These are phyloP conservation scores for Paraphoma chrysanthemicola DNA, from an alignment of 2,329 filamentous ascomycete genomes.

Conservation along the genomic window DNA sequence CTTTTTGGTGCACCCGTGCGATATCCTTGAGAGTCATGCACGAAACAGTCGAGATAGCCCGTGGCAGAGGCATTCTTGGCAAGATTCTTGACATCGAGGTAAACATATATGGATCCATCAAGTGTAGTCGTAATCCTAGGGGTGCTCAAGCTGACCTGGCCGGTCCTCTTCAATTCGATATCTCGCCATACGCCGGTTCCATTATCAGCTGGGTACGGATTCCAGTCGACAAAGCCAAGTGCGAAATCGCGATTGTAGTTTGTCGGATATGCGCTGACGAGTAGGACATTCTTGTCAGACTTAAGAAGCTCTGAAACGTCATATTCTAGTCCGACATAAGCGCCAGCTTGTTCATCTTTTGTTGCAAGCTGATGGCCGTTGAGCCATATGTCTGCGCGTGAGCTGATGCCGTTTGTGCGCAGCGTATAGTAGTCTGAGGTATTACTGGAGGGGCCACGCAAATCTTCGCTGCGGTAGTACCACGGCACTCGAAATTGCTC, in stretches of 20 bases:
- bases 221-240: slow-evolving; percentile 69
- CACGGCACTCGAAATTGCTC: slow-evolving; percentile 62
- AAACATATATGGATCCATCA: slow-evolving; percentile 25
- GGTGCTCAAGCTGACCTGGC: slow-evolving; percentile 49
- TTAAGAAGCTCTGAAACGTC: slow-evolving; percentile 58
- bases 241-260: slow-evolving; percentile 67
- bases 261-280: slow-evolving; percentile 64
- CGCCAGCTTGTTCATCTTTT: slow-evolving; percentile 59
- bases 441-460: slow-evolving; percentile 28
- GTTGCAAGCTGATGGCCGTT: slow-evolving; percentile 63
- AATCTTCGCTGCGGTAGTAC: slow-evolving; percentile 65
- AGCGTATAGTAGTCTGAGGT: slow-evolving; percentile 58
- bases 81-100: slow-evolving; percentile 31
- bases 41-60: slow-evolving; percentile 17
- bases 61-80: slow-evolving; percentile 5
- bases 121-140: slow-evolving; percentile 34
- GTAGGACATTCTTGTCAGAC: slow-evolving; percentile 56
- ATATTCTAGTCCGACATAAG: slow-evolving; percentile 64
- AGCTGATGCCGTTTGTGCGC: slow-evolving; percentile 66
- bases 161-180: slow-evolving; percentile 63
- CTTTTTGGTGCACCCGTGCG: not conserved
- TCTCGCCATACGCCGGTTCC: slow-evolving; percentile 70
- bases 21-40: slow-evolving; percentile 12
- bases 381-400: slow-evolving; percentile 66
- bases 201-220: slow-evolving; percentile 67